Evolutionary conservation across 768 basidiomycete species (phyloP), one percentile per base, ranked within the genome.

Genomic region (Naganishia kalamii): DNA sequence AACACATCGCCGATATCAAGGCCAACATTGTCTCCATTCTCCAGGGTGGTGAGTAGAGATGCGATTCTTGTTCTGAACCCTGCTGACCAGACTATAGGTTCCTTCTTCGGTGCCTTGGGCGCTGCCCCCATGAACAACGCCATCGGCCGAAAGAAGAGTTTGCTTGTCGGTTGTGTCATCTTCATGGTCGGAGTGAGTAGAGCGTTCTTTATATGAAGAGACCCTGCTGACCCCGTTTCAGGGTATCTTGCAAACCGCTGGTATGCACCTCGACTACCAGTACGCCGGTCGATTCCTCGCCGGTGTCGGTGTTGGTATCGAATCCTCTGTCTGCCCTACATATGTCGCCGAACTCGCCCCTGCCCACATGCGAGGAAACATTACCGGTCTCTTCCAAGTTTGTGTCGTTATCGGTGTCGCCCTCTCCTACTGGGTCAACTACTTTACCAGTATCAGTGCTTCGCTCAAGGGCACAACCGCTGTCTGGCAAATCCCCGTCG

Each of bases 281-380:
- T 91, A 91, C 73, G 83, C 82, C 13, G 91, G 91, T 29, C 87
- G 90, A 63, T 87, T 90, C 46, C 80, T 91, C 54, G 84, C 87
- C 21, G 90, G 65, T 44, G 57, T 90, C 30, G 90, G 90, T 41
- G 86, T 92, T 54, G 90, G 91, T 70, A 54, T 52, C 63, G 47
- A 59, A 33, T 64, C 66, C 33, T 85, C 86, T n/a, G 87, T 91
- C 2, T 86, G 89, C 0, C 92, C 90, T 5, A 86, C 89, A 0
- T 93, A 85, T 72, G 89, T 92, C 23, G 87, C 88, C 11, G 92
- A 93, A 76, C 90, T 89, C 75, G 83, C 86, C 1, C 92, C 92
- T 5, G 92, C 91, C 74, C 82, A 89, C 23, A 88, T 90, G 6
- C 86, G 91, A 67, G 90, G 90, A 6, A 83, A 88, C 52, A 89